These are phyloP conservation scores for Clavariopsis aquatica DNA, from an alignment of 495 filamentous ascomycete genomes.

Conservation along the genomic window DNA sequence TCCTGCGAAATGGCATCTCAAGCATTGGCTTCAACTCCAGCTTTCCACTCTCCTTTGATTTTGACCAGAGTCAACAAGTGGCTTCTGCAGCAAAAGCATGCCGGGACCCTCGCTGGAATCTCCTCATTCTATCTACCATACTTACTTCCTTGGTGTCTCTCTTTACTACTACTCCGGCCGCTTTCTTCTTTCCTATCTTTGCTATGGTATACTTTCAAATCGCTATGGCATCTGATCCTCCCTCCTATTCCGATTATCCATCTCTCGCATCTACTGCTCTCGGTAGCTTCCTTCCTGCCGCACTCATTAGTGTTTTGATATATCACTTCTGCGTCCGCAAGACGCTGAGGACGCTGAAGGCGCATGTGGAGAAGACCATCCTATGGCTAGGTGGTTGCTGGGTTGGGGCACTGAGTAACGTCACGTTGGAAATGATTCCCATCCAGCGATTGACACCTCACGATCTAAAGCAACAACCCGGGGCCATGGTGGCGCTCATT, in stretches of 20 bases:
- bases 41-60: constrained; percentile 48
- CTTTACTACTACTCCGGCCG: constrained; percentile 42
- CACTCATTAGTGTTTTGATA: constrained; percentile 42
- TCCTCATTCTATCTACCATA: constrained; percentile 41
- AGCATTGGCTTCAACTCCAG: constrained; percentile 43
- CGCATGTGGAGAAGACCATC: constrained; percentile 48
- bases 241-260: constrained; percentile 41
- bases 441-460: constrained; percentile 47
- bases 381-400: constrained; percentile 47
- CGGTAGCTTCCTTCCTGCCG: constrained; percentile 48
- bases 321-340: constrained; percentile 47
- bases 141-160: constrained; percentile 44
- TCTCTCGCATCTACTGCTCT: constrained; percentile 42
- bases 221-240: constrained; percentile 47
- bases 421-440: constrained; percentile 48
- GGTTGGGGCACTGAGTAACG: constrained; percentile 47
- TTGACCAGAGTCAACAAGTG: constrained; percentile 32
- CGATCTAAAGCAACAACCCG: constrained; percentile 47
- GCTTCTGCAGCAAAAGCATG: constrained; percentile 37
- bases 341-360: constrained; percentile 45
- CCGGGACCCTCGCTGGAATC: constrained; percentile 46
- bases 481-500: constrained; percentile 45
- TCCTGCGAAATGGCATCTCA: constrained; percentile 38
- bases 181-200: constrained; percentile 46
- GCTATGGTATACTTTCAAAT: constrained; percentile 44